Base-by-base conservation (phyloP, 176 grass and related monocot genomes). In the barley (Hordeum vulgare) region DNA sequence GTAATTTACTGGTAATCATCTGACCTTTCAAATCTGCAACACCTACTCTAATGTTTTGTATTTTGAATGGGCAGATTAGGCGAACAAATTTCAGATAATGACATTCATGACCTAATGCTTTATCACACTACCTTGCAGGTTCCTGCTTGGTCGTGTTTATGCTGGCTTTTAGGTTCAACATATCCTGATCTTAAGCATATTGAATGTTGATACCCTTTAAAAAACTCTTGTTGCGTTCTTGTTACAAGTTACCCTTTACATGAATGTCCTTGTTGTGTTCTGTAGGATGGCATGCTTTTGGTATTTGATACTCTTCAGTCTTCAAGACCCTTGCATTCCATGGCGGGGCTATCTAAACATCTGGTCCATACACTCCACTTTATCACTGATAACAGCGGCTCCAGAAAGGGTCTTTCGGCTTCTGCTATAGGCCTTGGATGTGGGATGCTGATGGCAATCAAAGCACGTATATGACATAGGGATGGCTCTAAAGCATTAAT, bases 111-210 rank as follows among this genome's bases (percentile, higher is more conserved):
- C 25, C 28, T 72, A 51, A 72, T 27, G 61, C 2, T 71, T 13
- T 61, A 40, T 56, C 9, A 63, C 20, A 25, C 78, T 72, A 9
- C 51, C 20, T 21, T 84, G 83, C 82, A 94, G 96, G 80, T 71
- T 71, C 92, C 95, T 91, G 90, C 77, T 83, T 98, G 92, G 95
- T 95, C 49, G 71, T 54, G 79, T 93, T 44, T 98, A 93, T 91
- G 85, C 86, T 90, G 95, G 96, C 75, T 81, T 98, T 71, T 92
- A 98, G 96, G 96, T 95, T 62, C 69, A 80, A 1, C 39, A 21
- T 51, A 6, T 49, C 17, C 37, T 84, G 24, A 26, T 29, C 31
- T 67, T 60, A 81, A 70, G 56, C 15, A 68, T 76, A 54, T 75
- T 80, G 20, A 36, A 77, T 82, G n/a, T 80, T 84, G 17, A 64